A percentile compares a stretch with the other conserved stretches of the same genome.
These are phyloP conservation scores for Boletus coccyginus DNA, from an alignment of 768 basidiomycete genomes.

Conservation along the genomic window DNA sequence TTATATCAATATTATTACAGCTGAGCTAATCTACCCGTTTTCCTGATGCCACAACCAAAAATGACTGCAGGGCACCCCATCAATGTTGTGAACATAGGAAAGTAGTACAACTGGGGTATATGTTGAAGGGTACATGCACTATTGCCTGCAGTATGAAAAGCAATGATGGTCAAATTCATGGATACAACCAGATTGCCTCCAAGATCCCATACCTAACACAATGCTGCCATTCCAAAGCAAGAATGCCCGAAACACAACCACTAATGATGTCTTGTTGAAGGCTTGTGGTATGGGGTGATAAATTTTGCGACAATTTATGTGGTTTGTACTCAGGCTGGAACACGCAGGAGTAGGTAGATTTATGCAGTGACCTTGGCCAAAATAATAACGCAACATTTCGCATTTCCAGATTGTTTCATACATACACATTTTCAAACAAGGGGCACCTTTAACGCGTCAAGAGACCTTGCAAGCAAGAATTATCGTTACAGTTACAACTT, in stretches of 20 bases:
- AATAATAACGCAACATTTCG: constrained; percentile 10
- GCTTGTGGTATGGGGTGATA: constrained; percentile 66
- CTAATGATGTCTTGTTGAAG: constrained; percentile 16
- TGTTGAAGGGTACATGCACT: constrained; percentile 88
- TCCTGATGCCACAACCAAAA: constrained; percentile 48
- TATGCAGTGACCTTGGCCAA: constrained; percentile 70
- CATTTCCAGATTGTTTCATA: no score
- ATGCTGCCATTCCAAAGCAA: constrained; percentile 92
- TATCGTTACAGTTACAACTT: constrained; percentile 35
- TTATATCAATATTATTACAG: no score
- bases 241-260: constrained; percentile 64
- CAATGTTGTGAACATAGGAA: constrained; percentile 69
- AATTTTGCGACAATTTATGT: constrained; percentile 75
- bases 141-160: constrained; percentile 58
- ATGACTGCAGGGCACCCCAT: constrained; percentile 80
- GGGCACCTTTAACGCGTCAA: no score
- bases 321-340: constrained; percentile 65
- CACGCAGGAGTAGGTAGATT: constrained; percentile 77
- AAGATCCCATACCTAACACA: constrained; percentile 68
- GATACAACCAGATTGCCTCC: constrained; percentile 10
- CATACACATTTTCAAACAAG: no score
- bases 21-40: no score
- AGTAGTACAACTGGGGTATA: constrained; percentile 88
- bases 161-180: constrained; percentile 17
- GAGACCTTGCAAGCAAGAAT: neutral